Evolutionary conservation across 768 basidiomycete species (phyloP), one percentile per base, ranked within the genome.

Genomic region (Auricularia cornea): DNA sequence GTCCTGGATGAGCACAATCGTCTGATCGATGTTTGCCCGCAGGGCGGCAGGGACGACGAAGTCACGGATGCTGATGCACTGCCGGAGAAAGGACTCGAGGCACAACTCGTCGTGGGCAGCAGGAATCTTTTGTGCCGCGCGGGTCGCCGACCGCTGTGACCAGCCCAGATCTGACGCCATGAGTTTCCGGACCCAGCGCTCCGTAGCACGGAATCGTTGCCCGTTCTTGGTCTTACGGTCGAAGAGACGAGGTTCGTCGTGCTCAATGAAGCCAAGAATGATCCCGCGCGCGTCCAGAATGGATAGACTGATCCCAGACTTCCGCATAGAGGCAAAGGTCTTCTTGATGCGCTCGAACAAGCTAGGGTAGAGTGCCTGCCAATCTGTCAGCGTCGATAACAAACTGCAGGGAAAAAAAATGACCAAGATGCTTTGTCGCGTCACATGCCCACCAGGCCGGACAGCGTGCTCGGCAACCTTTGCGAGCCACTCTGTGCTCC

Each of bases 91-190:
- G 0, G 72, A 62, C n/a, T n/a, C n/a, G 0, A 63, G 38, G 2
- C 61, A 30, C 4, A 67, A 64, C 4, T 69, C 14, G 35, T 35
- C 35, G 35, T 35, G 10, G 35, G 35, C 35, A n/a, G n/a, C n/a
- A n/a, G 78, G 78, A 6, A 74, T 30, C 59, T 79, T 79, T 40
- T 76, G 73, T 0, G 71, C 76, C 1, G 76, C 76, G n/a, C 69
- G 62, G 10, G 76, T 78, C n/a, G 69, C 68, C 3, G 63, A 35
- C 2, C 72, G 70, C 31, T 67, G 3, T 0, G 68, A 67, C 76
- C 75, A 77, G 8, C 51, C 62, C 29, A 77, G 23, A 1, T 66
- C 60, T 2, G 60, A 29, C 18, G 64, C 59, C 3, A 74, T 56
- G 56, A 69, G 74, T 2, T 66, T 33, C 18, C 69, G 62, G 0